A percentile compares a stretch with the other conserved stretches of the same genome.
These are phyloP conservation scores for Lenwebbia sp. DNA, from an alignment of 345 rosid genomes.

Conservation along the genomic window DNA sequence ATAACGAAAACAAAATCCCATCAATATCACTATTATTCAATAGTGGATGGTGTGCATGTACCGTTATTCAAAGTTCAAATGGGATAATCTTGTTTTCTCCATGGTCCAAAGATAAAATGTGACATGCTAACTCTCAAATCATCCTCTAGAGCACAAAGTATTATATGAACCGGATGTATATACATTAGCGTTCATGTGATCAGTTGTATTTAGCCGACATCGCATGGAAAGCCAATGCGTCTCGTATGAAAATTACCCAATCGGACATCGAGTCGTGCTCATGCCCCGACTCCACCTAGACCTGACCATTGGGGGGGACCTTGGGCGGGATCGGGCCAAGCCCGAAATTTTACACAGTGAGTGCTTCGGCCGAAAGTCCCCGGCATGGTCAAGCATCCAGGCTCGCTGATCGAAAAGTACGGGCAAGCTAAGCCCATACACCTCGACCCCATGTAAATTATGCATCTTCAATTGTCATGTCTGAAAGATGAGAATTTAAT, in stretches of 20 bases:
- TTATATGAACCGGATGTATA: neutral
- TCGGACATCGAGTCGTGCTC: neutral
- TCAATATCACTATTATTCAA: neutral
- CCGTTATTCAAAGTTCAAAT: neutral
- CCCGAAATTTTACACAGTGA: neutral
- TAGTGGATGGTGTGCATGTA: neutral
- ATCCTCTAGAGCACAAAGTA: neutral
- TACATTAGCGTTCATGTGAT: neutral
- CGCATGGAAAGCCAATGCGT: neutral
- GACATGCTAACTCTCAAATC: neutral
- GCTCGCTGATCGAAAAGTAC: neutral
- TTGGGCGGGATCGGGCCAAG: neutral
- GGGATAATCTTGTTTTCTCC: neutral
- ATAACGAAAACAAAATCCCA: neutral
- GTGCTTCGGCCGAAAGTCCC: neutral
- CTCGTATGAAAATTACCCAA: neutral
- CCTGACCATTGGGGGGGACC: neutral
- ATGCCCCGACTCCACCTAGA: neutral
- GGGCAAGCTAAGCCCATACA: neutral
- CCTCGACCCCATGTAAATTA: accelerated
- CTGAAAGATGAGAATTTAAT: neutral
- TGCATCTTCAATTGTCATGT: too few relatives aligned
- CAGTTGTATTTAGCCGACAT: neutral
- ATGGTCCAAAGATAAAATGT: neutral
- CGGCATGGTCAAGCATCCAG: accelerated